A percentile compares a stretch with the other conserved stretches of the same genome.
Conservation (phyloP, 192 early-diverging fungal species). For the Diversispora eburnea region DNA sequence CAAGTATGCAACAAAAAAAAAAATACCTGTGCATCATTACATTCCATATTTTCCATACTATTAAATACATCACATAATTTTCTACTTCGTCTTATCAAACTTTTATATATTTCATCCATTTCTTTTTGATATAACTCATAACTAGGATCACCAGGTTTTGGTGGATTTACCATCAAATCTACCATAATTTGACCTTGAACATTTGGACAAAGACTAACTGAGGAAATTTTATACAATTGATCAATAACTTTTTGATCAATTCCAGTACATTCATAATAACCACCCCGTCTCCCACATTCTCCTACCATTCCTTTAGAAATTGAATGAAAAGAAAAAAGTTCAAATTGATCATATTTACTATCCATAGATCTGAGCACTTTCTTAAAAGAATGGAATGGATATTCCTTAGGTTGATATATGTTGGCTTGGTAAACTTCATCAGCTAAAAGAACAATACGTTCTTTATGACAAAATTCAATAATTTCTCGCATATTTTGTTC, state of each 20-base stretch:
- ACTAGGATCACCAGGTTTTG: conserved; percentile 73
- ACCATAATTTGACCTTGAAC: conserved; percentile 94
- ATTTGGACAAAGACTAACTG: conserved; percentile 90
- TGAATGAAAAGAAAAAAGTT: conserved; percentile 95
- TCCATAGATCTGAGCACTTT: conserved; percentile 84
- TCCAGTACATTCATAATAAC: conserved; percentile 93
- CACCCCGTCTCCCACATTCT: conserved; percentile 96
- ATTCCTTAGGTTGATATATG: conserved; percentile 71
- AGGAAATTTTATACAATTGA: conserved; percentile 92
- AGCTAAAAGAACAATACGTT: conserved; percentile 83
- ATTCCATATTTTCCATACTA: conserved; percentile 74
- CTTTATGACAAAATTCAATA: conserved; percentile 78
- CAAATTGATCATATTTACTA: conserved; percentile 61
- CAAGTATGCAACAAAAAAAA: background rate
- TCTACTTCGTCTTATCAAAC: conserved; percentile 72
- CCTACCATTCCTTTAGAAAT: conserved; percentile 98
- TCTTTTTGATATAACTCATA: conserved; percentile 73
- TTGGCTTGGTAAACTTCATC: conserved; percentile 99
- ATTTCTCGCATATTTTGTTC: conserved; percentile 86
- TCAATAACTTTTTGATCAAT: conserved; percentile 73
- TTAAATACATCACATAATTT: conserved; percentile 78
- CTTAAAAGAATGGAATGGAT: conserved; percentile 96
- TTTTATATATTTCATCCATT: conserved; percentile 69
- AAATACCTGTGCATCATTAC: conserved; percentile 67
- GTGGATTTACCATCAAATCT: conserved; percentile 90